Conservation (phyloP, 2,329 filamentous ascomycete species). For the Diplodia intermedia region DNA sequence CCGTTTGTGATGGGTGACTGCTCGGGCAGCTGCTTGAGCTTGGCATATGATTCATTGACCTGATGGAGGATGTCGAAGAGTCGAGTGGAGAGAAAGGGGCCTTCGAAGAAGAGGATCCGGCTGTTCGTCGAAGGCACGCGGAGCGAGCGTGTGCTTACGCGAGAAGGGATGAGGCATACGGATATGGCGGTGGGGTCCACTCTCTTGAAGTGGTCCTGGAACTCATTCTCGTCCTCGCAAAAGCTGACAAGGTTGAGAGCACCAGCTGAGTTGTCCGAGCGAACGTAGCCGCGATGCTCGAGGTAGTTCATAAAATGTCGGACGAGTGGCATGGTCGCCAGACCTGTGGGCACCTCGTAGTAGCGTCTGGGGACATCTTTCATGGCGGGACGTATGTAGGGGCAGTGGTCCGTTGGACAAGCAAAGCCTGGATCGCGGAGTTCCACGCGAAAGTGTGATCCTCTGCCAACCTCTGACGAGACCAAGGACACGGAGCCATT, state of each 20-base stretch:
- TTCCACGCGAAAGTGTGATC: conserved; percentile 52
- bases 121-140: conserved; percentile 34
- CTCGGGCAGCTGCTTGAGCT: neutral
- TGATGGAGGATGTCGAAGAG: conserved; percentile 35
- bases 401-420: conserved; percentile 27
- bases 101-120: conserved; percentile 40
- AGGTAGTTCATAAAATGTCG: conserved; percentile 36
- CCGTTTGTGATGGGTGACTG: conserved; percentile 1
- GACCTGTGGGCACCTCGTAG: conserved; percentile 31
- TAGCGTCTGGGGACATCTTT: conserved; percentile 34
- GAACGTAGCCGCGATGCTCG: conserved; percentile 33
- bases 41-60: conserved; percentile 31
- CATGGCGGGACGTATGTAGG: neutral
- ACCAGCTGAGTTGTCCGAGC: conserved; percentile 27
- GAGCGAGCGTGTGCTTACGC: conserved; percentile 36
- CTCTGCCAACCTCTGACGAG: conserved; percentile 45
- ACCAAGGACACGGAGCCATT: conserved; percentile 50
- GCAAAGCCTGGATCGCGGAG: conserved; percentile 42
- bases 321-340: conserved; percentile 11
- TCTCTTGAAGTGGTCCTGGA: conserved; percentile 35
- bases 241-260: conserved; percentile 42
- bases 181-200: conserved; percentile 37
- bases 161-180: conserved; percentile 43
- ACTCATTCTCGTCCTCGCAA: conserved; percentile 36
- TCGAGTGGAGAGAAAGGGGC: conserved; percentile 40